These are phyloP conservation scores for Fusarium tjaetaba DNA, from an alignment of 2,329 filamentous ascomycete species.

Conservation along the genomic window DNA sequence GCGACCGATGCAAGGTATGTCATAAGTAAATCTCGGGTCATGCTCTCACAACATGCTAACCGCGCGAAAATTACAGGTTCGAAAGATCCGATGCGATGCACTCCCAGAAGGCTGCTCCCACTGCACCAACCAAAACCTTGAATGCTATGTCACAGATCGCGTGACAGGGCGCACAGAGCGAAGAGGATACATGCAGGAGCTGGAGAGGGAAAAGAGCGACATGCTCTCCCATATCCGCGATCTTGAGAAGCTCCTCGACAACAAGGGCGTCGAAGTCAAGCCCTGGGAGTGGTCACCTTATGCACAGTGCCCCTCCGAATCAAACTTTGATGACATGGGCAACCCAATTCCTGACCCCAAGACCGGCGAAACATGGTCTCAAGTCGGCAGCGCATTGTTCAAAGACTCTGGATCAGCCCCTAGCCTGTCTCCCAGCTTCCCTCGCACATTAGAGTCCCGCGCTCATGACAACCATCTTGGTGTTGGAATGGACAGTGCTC, in stretches of 20 bases:
- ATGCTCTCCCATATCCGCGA: constrained; percentile 74
- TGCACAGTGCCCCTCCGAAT: constrained; percentile 41
- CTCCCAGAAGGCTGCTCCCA: constrained; percentile 83
- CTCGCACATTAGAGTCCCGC: constrained; percentile 53
- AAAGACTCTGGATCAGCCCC: constrained; percentile 45
- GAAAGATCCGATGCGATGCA: constrained; percentile 89
- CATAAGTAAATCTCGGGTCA: background rate
- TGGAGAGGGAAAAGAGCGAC: constrained; percentile 77
- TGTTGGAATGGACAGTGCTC: constrained; percentile 69
- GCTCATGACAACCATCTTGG: constrained; percentile 73
- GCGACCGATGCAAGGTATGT: constrained; percentile 85
- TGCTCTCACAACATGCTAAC: constrained; percentile 6
- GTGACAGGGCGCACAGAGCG: constrained; percentile 84
- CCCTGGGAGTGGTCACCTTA: constrained; percentile 55
- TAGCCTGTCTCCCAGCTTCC: constrained; percentile 41
- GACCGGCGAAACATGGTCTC: constrained; percentile 46
- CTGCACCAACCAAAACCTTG: constrained; percentile 78
- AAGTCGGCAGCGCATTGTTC: constrained; percentile 48
- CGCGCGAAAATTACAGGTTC: constrained; percentile 61
- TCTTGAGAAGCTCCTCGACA: constrained; percentile 72
- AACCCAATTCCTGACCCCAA: constrained; percentile 37
- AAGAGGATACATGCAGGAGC: constrained; percentile 79
- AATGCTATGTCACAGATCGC: constrained; percentile 87
- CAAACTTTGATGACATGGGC: constrained; percentile 41
- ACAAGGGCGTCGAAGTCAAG: constrained; percentile 69